Conservation (phyloP, 1,284 basidiomycete genomes). For the Caloboletus firmus region DNA sequence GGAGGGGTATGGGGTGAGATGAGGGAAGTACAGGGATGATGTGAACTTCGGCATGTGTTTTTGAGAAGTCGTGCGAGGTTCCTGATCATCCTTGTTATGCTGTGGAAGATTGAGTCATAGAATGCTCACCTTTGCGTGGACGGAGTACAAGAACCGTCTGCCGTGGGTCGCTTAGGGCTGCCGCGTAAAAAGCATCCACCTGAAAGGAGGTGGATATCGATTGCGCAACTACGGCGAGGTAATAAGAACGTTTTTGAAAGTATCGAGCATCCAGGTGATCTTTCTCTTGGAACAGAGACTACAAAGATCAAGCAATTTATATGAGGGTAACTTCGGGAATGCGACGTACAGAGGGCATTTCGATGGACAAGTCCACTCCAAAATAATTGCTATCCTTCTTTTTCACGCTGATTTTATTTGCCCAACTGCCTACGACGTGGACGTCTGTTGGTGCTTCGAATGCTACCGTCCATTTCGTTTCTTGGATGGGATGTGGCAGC, state of each 20-base stretch:
- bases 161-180: constrained; percentile 63
- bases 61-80: constrained; percentile 62
- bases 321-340: background rate
- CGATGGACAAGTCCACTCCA: constrained; percentile 79
- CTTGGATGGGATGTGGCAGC: constrained; percentile 61
- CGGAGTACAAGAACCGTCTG: constrained; percentile 66
- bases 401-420: constrained; percentile 64
- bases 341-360: constrained; percentile 79
- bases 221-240: constrained; percentile 79
- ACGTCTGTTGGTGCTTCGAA: constrained; percentile 70
- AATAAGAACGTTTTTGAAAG: constrained; percentile 92
- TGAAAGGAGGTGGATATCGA: constrained; percentile 53
- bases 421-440: constrained; percentile 75
- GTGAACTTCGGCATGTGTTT: constrained; percentile 68
- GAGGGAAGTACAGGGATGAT: constrained; percentile 70
- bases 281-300: constrained; percentile 90
- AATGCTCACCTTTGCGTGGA: constrained; percentile 51
- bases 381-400: constrained; percentile 64
- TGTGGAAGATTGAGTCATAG: constrained; percentile 18
- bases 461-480: constrained; percentile 75
- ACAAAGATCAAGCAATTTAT: constrained; percentile 10
- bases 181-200: constrained; percentile 63
- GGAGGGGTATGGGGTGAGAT: constrained; percentile 58
- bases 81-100: constrained; percentile 39
- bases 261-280: constrained; percentile 90